Base-by-base conservation (phyloP, 495 filamentous ascomycete species). In the Immersiella caudata region DNA sequence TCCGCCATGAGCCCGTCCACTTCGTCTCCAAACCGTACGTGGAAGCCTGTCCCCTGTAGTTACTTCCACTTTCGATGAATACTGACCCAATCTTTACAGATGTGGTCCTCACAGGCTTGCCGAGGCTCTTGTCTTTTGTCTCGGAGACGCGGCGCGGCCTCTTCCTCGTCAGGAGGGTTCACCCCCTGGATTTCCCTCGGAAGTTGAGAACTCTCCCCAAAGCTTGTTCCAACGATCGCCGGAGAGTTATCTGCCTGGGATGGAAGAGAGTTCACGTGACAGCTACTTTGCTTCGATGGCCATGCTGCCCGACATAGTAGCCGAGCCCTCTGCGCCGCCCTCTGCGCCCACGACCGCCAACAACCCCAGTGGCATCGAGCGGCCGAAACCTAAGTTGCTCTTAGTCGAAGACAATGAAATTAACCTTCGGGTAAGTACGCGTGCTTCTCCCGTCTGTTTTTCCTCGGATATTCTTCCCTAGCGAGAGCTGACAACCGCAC, bases 81-180 rank as follows among this genome's bases (percentile, higher is more conserved):
- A 54, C 52, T 8, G 52, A 55, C 52, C 52, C 24, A 6, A 2
- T 14, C 52, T 22, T 55, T 55, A 22, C 49, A 68, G 66, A 35
- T 68, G 66, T 22, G 66, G 66, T 51, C 66, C 66, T 59, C 60
- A 64, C 40, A 68, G 55, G 52, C 52, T 68, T n/a, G 66, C 66
- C 52, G 61, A 68, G 55, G 66, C 66, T 40, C 26, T 68, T 29
- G 52, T 18, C 25, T 68, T 58, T 29, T 68, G 66, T 76, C 59
- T 79, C 79, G 68, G 68, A 25, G 52, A 55, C 52, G 6, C 24
- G 52, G 52, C 24, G 52, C n/a, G 52, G 14, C 52, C n/a, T 55
- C 52, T 55, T 22, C 52, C 7, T 55, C 52, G 6, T 55, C 52
- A 55, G 52, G 52, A 14, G 52, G 7, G 6, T 55, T 55, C 52